Conservation (phyloP, 108 stramenopile genomes). For the Nitzschia sp. region DNA sequence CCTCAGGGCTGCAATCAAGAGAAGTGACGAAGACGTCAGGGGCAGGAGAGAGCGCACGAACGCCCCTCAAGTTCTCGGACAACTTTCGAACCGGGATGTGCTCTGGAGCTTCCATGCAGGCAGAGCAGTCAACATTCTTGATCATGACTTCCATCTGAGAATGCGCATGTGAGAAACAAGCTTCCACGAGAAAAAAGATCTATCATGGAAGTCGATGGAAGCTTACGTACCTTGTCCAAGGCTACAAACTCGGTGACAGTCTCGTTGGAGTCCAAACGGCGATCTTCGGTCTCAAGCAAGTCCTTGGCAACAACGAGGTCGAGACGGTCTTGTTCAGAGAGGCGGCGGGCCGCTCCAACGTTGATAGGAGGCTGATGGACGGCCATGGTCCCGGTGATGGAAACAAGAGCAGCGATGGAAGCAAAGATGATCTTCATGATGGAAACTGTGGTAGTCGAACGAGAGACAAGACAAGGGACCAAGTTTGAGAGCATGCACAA, state of each 20-base stretch:
- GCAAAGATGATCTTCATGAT: background rate
- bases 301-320: background rate
- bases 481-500: too few species aligned
- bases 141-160: conserved; percentile 15
- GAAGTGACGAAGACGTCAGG: conserved; percentile 16
- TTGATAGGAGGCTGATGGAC: background rate
- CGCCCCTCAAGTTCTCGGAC: background rate
- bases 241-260: background rate
- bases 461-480: too few species aligned
- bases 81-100: background rate
- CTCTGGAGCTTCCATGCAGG: conserved; percentile 21
- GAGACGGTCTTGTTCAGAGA: background rate
- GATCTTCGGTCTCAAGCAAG: background rate
- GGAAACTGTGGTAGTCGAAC: background rate
- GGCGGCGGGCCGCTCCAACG: background rate
- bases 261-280: background rate
- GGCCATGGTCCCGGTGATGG: background rate
- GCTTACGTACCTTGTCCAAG: background rate
- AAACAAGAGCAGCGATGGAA: background rate
- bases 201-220: too few species aligned
- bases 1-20: conserved; percentile 6
- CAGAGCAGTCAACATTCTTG: conserved; percentile 19
- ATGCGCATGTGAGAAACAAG: background rate
- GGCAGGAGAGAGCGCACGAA: background rate
- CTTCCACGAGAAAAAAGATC: too few species aligned